Base-by-base conservation (phyloP, 371 early-diverging fungal genomes). In the Syncephalis fuscata region DNA sequence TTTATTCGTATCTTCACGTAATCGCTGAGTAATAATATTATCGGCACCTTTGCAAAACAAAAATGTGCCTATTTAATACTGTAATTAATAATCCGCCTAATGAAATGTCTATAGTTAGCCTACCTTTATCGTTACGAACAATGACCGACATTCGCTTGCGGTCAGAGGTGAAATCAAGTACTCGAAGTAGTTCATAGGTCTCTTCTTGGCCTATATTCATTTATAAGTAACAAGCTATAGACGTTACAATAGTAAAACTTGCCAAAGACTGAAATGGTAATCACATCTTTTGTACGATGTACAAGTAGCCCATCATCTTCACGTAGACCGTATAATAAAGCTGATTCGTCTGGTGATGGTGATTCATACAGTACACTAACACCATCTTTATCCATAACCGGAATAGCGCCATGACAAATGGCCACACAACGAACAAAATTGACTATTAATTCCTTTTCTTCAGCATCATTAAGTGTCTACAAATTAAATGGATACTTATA, bases 271-370 rank as follows among this genome's bases (percentile, higher is more conserved):
- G 63, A 54, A 51, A 58, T 49, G 51, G 64, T 40, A 69, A 81
- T 50, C 53, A 52, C 22, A 65, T 61, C 61, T 52, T 61, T 61
- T 37, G 58, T 55, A 49, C 55, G 54, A 44, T 57, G 53, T 52
- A 58, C 52, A 23, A 61, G 36, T 21, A 57, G 54, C 23, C 57
- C 56, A 7, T 58, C 58, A 24, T 61, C 57, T 20, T 61, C 61
- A 26, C 58, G 52, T 16, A 61, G 47, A 0, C 58, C 61, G 24
- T 57, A 75, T 41, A 85, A 72, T 46, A 86, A 60, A 7, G 85
- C 85, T 27, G 70, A 80, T 54, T 87, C 87, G 58, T 87, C 87
- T 2, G 87, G 87, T 0, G 86, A 85, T 19, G 79, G 71, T 1
- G 84, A 77, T 54, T 85, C 80, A 59, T 81, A 87, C 59, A 48